phyloP scores from a whole-genome alignment of 2,329 filamentous ascomycete species.

The Ceratocystis alfenasii region DNA sequence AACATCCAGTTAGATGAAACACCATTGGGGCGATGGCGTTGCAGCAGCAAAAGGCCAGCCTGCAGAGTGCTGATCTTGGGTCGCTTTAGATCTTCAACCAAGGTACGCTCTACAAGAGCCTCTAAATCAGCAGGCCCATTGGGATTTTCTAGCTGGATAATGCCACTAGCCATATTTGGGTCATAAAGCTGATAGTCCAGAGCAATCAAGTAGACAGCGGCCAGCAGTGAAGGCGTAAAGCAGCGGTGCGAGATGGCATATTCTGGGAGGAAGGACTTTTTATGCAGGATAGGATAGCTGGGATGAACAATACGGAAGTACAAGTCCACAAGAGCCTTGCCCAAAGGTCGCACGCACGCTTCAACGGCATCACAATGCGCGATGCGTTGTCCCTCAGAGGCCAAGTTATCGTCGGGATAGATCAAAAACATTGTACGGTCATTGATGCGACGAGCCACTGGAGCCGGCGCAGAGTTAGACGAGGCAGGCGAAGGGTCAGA shows the following conservation, averaged over 20 bases:
- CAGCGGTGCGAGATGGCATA: constrained; percentile 40
- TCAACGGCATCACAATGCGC: constrained; percentile 43
- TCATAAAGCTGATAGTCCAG: constrained; percentile 41
- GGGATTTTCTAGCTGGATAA: constrained; percentile 30
- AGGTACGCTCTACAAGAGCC: constrained; percentile 29
- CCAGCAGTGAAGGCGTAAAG: constrained; percentile 40
- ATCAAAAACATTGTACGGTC: constrained; percentile 31
- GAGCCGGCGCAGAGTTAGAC: constrained; percentile 22
- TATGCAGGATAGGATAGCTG: constrained; percentile 41
- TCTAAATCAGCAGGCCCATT: constrained; percentile 28
- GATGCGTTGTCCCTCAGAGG: constrained; percentile 33
- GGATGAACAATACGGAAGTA: constrained; percentile 47
- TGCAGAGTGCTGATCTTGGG: constrained; percentile 36
- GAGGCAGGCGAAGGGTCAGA: constrained; percentile 17
- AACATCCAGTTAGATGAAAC: constrained; percentile 29
- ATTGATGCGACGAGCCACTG: constrained; percentile 29
- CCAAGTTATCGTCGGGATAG: constrained; percentile 29
- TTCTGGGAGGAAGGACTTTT: constrained; percentile 42
- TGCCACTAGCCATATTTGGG: constrained; percentile 31
- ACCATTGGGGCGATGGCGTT: constrained; percentile 27
- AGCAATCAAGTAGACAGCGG: constrained; percentile 42
- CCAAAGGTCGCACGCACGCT: constrained; percentile 35
- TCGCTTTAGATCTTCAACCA: constrained; percentile 30
- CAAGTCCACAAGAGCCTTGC: constrained; percentile 44
- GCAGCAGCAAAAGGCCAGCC: constrained; percentile 35